Evolutionary conservation across 371 early-diverging fungal genomes (phyloP).

Genomic region (Mycotypha africana): DNA sequence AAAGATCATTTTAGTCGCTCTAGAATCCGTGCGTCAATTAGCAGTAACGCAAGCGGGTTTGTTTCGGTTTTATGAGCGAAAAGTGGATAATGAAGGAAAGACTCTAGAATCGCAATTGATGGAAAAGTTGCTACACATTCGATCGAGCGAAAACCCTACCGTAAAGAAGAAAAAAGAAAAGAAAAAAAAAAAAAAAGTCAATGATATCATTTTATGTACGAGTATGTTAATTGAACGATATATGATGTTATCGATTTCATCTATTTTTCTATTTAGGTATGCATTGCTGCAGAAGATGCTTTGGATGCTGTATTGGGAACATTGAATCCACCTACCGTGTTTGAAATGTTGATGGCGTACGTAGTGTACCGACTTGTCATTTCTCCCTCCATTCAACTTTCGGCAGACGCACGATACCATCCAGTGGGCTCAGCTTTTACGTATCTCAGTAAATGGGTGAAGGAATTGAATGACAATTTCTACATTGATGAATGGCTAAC

Average conservation of each 20-base stretch:
- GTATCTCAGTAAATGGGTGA: conserved; percentile 38
- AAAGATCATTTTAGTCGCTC: conserved; percentile 5
- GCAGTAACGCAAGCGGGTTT: conserved; percentile 35
- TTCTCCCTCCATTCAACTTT: conserved; percentile 10
- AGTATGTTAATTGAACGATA: background rate
- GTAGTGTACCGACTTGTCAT: conserved; percentile 27
- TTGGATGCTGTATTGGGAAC: conserved; percentile 35
- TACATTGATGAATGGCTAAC: conserved; percentile 41
- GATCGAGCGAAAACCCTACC: conserved; percentile 27
- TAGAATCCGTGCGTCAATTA: conserved; percentile 39
- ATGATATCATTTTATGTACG: too few species aligned
- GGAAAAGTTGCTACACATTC: conserved; percentile 22
- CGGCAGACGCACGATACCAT: conserved; percentile 25
- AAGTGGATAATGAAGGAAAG: conserved; percentile 27
- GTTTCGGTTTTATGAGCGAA: conserved; percentile 33
- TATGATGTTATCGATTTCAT: background rate
- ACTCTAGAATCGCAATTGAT: conserved; percentile 31
- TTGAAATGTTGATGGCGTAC: conserved; percentile 40
- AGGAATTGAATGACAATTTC: conserved; percentile 28
- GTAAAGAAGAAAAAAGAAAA: conserved; percentile 13
- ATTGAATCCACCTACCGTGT: conserved; percentile 32
- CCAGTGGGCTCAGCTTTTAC: conserved; percentile 46
- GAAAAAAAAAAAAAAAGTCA: background rate
- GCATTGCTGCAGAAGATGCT: conserved; percentile 44
- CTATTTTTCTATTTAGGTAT: conserved; percentile 21